phyloP scores from a whole-genome alignment of 768 basidiomycete species.

The Amanita fuliginea region DNA sequence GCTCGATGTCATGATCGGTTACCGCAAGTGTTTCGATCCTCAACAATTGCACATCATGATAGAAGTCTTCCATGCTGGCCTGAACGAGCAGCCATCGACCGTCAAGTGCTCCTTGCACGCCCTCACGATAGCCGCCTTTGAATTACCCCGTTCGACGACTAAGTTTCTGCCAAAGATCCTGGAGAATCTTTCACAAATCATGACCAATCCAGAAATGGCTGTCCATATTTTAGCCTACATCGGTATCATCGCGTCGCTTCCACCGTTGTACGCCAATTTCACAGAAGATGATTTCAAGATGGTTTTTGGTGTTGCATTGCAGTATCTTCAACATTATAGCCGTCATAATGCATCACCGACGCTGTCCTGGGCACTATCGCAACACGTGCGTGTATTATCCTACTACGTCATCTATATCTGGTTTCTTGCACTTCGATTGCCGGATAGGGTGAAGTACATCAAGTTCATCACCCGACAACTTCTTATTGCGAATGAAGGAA shows the following conservation, averaged over 20 bases:
- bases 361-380: slow-evolving; percentile 78
- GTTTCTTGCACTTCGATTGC: slow-evolving; percentile 82
- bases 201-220: slow-evolving; percentile 87
- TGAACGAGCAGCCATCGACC: slow-evolving; percentile 60
- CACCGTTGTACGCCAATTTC: slow-evolving; percentile 76
- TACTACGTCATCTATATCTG: slow-evolving; percentile 90
- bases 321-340: slow-evolving; percentile 89
- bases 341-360: slow-evolving; percentile 42
- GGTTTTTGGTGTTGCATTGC: slow-evolving; percentile 89
- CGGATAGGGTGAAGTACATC: slow-evolving; percentile 72
- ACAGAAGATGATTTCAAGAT: slow-evolving; percentile 85
- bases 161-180: slow-evolving; percentile 72
- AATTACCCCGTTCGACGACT: slow-evolving; percentile 73
- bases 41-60: slow-evolving; percentile 59
- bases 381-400: slow-evolving; percentile 83
- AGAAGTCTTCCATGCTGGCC: slow-evolving; percentile 58
- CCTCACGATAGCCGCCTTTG: slow-evolving; percentile 78
- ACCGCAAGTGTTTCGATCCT: slow-evolving; percentile 66
- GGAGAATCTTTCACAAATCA: slow-evolving; percentile 84
- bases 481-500: slow-evolving; percentile 73
- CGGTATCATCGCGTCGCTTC: slow-evolving; percentile 73
- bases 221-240: slow-evolving; percentile 96
- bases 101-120: slow-evolving; percentile 89
- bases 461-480: slow-evolving; percentile 82
- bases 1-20: slow-evolving; percentile 80